Conservation (phyloP, 257 asterid genomes). For the Rehmannia glutinosa region DNA sequence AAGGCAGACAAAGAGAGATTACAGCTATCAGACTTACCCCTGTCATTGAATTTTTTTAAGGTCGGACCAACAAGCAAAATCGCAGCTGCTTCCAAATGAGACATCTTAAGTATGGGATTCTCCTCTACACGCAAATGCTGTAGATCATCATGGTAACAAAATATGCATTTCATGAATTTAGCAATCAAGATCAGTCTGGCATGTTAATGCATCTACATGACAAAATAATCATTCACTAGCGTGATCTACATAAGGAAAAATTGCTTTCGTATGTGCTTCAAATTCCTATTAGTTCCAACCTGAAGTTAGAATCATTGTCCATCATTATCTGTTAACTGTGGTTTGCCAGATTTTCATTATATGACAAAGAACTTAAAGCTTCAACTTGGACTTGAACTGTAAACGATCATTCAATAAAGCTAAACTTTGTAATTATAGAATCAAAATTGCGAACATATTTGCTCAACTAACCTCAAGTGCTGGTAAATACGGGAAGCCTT, state of each 20-base stretch:
- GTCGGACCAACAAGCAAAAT: constrained; percentile 95
- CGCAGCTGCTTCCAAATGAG: constrained; percentile 91
- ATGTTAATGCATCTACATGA: background rate
- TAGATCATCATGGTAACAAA: constrained; percentile 28
- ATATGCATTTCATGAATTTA: background rate
- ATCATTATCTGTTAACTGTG: background rate
- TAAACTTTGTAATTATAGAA: background rate
- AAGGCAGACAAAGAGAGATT: constrained; percentile 2
- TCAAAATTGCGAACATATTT: background rate
- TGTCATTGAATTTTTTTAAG: constrained; percentile 90
- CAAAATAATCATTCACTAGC: background rate
- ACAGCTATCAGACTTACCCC: constrained; percentile 48
- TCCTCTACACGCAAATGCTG: constrained; percentile 99
- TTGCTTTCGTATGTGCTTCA: background rate
- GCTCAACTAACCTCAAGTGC: constrained; percentile 82
- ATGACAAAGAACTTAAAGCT: too few species aligned
- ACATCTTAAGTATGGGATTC: constrained; percentile 94
- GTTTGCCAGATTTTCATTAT: background rate
- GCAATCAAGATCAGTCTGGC: constrained; percentile 14
- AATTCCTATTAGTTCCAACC: background rate
- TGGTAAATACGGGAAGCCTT: constrained; percentile 94
- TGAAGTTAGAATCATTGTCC: constrained; percentile 4
- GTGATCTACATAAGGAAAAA: background rate
- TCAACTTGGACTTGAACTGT: too few species aligned
- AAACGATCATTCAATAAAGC: constrained; percentile 3